These are phyloP conservation scores for Solanum megistacrolobum DNA, from an alignment of 257 asterid species.

Conservation along the genomic window DNA sequence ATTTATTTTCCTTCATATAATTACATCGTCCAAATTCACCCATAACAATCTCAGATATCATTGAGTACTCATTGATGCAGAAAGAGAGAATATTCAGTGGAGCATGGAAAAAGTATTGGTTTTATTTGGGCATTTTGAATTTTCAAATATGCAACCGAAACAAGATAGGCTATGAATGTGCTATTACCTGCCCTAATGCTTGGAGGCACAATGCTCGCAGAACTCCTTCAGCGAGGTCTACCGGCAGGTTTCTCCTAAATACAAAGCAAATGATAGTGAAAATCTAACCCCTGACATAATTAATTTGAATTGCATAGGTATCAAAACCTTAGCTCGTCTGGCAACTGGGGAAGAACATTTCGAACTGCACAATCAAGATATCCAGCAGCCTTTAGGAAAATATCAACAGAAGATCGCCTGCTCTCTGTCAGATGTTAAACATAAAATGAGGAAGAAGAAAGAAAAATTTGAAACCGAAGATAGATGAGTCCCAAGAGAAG, in stretches of 20 bases:
- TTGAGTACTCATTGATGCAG: not conserved
- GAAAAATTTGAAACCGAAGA: slow-evolving; percentile 3
- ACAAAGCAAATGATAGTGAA: slow-evolving; percentile 11
- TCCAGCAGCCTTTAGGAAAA: slow-evolving; percentile 93
- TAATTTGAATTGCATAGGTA: not conserved
- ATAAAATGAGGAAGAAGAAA: not conserved
- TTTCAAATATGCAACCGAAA: not conserved
- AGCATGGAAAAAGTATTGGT: not conserved
- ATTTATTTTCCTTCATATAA: not conserved
- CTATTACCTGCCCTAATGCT: slow-evolving; percentile 85
- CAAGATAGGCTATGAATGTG: slow-evolving; percentile 4
- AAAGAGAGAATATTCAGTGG: not conserved
- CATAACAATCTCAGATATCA: not conserved
- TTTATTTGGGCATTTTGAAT: not conserved
- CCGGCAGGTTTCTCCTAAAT: slow-evolving; percentile 80
- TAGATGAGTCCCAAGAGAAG: not conserved
- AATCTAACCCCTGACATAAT: not conserved
- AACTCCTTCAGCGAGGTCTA: slow-evolving; percentile 96
- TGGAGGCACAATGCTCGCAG: slow-evolving; percentile 93
- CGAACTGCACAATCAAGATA: slow-evolving; percentile 94
- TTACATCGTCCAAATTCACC: not conserved
- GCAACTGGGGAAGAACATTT: slow-evolving; percentile 81
- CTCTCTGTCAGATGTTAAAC: slow-evolving; percentile 40
- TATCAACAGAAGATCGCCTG: slow-evolving; percentile 79
- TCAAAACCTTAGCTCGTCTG: slow-evolving; percentile 66